These are phyloP conservation scores for Suhomyces guaymorum DNA, from an alignment of 1,139 yeast species.

Conservation along the genomic window DNA sequence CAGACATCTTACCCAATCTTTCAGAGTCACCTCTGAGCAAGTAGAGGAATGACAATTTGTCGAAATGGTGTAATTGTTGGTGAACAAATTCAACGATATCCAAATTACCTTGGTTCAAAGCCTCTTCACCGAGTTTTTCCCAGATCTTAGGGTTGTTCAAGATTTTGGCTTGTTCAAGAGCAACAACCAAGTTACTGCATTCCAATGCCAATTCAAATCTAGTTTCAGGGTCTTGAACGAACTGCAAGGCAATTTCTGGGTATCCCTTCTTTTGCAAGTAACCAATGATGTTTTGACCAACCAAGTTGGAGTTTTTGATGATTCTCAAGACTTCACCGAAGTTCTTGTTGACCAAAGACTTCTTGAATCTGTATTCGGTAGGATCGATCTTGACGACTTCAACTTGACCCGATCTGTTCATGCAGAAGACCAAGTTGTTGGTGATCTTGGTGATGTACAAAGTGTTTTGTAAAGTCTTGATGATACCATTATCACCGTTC, in stretches of 20 bases:
- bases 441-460: constrained; percentile 74
- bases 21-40: constrained; percentile 76
- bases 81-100: constrained; percentile 83
- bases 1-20: constrained; percentile 79
- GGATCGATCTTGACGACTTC: constrained; percentile 84
- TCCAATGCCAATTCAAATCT: constrained; percentile 94
- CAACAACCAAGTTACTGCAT: constrained; percentile 84
- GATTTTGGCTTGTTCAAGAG: constrained; percentile 84
- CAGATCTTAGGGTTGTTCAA: constrained; percentile 70
- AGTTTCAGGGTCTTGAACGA: constrained; percentile 94
- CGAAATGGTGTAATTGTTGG: constrained; percentile 85
- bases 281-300: constrained; percentile 95
- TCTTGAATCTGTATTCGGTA: constrained; percentile 94
- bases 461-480: constrained; percentile 90
- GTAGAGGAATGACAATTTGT: constrained; percentile 86
- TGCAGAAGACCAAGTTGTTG: constrained; percentile 73
- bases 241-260: constrained; percentile 92
- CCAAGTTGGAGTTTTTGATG: constrained; percentile 84
- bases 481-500: constrained; percentile 93
- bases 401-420: constrained; percentile 84
- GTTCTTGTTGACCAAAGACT: constrained; percentile 85
- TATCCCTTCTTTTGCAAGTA: constrained; percentile 94
- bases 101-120: constrained; percentile 85
- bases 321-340: constrained; percentile 90
- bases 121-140: constrained; percentile 84